Evolutionary conservation across 1,139 yeast species (phyloP).

Genomic region (Suhomyces terraborum): DNA sequence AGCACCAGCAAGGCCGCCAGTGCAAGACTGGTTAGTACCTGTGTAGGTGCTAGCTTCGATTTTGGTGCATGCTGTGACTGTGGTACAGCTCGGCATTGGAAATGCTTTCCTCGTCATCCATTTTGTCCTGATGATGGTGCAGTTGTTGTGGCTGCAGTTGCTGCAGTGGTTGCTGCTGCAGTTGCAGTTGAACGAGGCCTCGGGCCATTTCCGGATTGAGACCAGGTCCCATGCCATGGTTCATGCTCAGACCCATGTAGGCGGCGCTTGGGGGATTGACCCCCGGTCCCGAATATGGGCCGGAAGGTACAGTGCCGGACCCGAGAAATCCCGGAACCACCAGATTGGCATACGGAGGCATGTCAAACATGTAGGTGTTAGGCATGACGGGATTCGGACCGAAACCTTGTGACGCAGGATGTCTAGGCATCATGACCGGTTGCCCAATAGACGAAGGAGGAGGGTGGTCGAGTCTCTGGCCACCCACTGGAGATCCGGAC

Average conservation of each 20-base stretch:
- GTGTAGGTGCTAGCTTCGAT: no score
- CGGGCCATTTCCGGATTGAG: neutral
- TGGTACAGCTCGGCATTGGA: neutral
- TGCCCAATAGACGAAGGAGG: neutral
- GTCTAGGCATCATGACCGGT: conserved; percentile 5
- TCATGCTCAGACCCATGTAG: neutral
- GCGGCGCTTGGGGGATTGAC: neutral
- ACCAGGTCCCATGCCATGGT: neutral
- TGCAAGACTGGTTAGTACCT: neutral
- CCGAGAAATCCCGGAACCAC: neutral
- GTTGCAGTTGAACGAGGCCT: neutral
- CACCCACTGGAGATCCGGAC: neutral
- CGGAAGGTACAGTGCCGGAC: neutral
- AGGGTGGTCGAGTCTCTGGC: neutral
- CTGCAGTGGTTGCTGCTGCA: conserved; percentile 3
- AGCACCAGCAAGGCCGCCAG: no score
- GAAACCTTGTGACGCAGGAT: neutral
- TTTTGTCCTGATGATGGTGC: conserved; percentile 7
- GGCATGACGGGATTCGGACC: conserved; percentile 10
- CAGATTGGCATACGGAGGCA: conserved; percentile 7
- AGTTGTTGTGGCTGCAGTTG: conserved; percentile 13
- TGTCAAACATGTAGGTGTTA: conserved; percentile 10
- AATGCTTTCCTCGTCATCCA: neutral
- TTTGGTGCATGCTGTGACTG: no score
- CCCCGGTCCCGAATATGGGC: neutral